Evolutionary conservation across 202 grass and related monocot species (phyloP).

Genomic region (Zizania palustris): DNA sequence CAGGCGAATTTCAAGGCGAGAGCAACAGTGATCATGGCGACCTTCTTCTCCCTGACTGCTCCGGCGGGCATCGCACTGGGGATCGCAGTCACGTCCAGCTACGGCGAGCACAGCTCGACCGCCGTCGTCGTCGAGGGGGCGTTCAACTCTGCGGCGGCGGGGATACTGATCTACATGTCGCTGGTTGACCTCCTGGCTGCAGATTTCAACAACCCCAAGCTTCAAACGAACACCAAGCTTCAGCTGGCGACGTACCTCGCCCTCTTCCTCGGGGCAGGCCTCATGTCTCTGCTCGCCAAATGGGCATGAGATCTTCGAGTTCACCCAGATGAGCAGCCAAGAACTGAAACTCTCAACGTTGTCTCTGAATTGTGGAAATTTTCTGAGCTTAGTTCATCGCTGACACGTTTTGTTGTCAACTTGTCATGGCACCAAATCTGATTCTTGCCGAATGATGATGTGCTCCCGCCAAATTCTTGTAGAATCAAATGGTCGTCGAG

Average conservation of each 20-base stretch:
- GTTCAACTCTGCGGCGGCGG: slow-evolving; percentile 71
- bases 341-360: slow-evolving; percentile 1
- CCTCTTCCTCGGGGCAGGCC: slow-evolving; percentile 63
- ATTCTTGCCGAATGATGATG: slow-evolving; percentile 4
- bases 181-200: slow-evolving; percentile 83
- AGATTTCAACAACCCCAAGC: slow-evolving; percentile 74
- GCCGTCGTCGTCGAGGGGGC: slow-evolving; percentile 66
- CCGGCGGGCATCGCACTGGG: slow-evolving; percentile 72
- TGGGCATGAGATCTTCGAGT: slow-evolving; percentile 59
- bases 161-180: slow-evolving; percentile 87
- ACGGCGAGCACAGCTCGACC: slow-evolving; percentile 57
- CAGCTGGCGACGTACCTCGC: slow-evolving; percentile 57
- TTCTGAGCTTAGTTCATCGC: neutral
- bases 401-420: neutral
- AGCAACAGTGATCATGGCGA: slow-evolving; percentile 76
- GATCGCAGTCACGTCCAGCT: slow-evolving; percentile 63
- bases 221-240: slow-evolving; percentile 75
- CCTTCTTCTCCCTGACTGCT: slow-evolving; percentile 85
- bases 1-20: slow-evolving; percentile 78
- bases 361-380: neutral
- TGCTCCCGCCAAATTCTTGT: slow-evolving; percentile 1
- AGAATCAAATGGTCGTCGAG: slow-evolving; percentile 14
- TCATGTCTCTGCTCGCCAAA: slow-evolving; percentile 78
- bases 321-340: slow-evolving; percentile 8
- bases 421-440: neutral